phyloP scores from a whole-genome alignment of 2,329 filamentous ascomycete genomes.

The Alternaria atra region DNA sequence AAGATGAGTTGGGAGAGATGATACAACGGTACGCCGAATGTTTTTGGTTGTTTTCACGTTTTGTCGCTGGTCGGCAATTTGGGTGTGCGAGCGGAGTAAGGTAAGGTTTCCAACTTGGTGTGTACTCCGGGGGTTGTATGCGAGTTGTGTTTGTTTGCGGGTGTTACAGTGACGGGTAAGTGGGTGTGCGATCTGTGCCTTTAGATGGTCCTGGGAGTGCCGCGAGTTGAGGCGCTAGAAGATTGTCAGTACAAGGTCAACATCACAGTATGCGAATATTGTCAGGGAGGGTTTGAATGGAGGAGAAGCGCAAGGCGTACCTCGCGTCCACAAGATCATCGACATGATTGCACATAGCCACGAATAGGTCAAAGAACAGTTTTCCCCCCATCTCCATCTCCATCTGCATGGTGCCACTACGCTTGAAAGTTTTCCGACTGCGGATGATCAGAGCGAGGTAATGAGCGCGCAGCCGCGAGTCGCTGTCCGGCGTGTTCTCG shows the following conservation, averaged over 20 bases:
- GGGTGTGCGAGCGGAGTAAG: conserved; percentile 19
- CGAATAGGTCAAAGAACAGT: conserved; percentile 98
- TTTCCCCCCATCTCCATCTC: conserved; percentile 96
- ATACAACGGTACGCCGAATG: conserved; percentile 44
- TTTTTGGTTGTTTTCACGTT: conserved; percentile 45
- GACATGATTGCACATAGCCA: conserved; percentile 97
- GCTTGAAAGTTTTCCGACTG: conserved; percentile 96
- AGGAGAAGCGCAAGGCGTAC: conserved; percentile 48
- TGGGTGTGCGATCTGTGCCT: conserved; percentile 21
- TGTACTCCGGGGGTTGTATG: conserved; percentile 27
- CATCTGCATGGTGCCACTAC: conserved; percentile 97
- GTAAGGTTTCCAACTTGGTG: conserved; percentile 20
- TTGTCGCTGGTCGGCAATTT: conserved; percentile 38
- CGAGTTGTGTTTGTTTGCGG: conserved; percentile 19
- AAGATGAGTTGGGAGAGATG: conserved; percentile 18
- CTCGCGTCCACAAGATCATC: conserved; percentile 92
- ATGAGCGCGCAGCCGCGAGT: conserved; percentile 92
- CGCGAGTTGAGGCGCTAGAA: conserved; percentile 29
- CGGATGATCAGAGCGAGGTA: conserved; percentile 97
- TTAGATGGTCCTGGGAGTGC: conserved; percentile 41
- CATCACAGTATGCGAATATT: conserved; percentile 15
- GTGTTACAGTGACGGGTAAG: conserved; percentile 25
- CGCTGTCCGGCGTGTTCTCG: conserved; percentile 90
- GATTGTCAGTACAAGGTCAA: conserved; percentile 19
- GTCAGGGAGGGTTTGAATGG: conserved; percentile 3